Percentiles rank a stretch among this genome's conserved stretches.
phyloP scores from a whole-genome alignment of 805 yeast species.

The Clavispora fructus region DNA sequence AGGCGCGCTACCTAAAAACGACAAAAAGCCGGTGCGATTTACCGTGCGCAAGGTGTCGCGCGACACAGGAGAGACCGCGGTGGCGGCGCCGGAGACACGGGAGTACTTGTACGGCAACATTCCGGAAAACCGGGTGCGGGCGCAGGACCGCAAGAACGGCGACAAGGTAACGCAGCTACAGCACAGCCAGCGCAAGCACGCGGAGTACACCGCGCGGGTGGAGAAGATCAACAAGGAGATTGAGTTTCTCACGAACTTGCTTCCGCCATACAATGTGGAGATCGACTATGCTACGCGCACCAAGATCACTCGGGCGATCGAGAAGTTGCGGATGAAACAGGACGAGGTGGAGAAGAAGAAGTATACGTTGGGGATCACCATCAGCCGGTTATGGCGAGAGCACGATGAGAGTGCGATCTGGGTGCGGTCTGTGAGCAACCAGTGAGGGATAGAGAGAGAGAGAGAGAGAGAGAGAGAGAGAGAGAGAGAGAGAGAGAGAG shows the following conservation, averaged over 20 bases:
- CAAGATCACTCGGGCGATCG: conserved; percentile 37
- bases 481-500: no score
- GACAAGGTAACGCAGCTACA: conserved; percentile 11
- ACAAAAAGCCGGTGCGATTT: conserved; percentile 14
- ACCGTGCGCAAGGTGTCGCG: conserved; percentile 18
- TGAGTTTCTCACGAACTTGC: conserved; percentile 29
- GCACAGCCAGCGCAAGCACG: conserved; percentile 28
- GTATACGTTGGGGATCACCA: conserved; percentile 36
- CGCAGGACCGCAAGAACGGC: conserved; percentile 5
- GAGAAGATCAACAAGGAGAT: conserved; percentile 37
- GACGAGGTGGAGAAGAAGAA: conserved; percentile 40
- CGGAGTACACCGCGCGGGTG: conserved; percentile 26
- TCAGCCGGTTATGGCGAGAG: conserved; percentile 40
- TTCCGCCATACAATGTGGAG: conserved; percentile 42
- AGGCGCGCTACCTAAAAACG: conserved; percentile 4
- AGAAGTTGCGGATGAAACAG: conserved; percentile 32
- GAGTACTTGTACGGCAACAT: conserved; percentile 14
- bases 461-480: no score
- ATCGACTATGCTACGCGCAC: conserved; percentile 36
- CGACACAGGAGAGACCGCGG: conserved; percentile 3
- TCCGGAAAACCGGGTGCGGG: conserved; percentile 12
- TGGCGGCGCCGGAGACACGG: conserved; percentile 1
- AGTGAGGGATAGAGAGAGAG: neutral
- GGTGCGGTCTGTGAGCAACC: conserved; percentile 27
- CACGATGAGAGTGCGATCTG: conserved; percentile 39